A percentile compares a stretch with the other conserved stretches of the same genome.
Evolutionary conservation across 2,329 filamentous ascomycete genomes (phyloP).

Genomic region (Fonsecaea erecta): DNA sequence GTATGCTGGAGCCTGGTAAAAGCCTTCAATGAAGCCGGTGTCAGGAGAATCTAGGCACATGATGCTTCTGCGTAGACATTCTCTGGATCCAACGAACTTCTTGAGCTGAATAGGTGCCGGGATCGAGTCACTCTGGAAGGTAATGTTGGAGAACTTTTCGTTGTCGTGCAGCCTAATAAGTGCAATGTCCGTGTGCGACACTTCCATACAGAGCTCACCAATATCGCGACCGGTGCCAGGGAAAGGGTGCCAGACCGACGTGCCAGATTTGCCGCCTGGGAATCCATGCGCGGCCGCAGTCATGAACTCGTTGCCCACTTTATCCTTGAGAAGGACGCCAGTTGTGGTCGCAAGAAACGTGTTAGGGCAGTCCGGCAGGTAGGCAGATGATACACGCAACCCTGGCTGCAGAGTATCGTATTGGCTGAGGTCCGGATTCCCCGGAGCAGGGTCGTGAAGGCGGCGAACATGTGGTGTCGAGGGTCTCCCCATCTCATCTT

Average conservation of each 20-base stretch:
- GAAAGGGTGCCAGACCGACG: background rate
- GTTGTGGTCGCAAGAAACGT: background rate
- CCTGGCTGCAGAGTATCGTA: background rate
- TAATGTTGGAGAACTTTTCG: constrained; percentile 4
- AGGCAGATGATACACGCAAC: background rate
- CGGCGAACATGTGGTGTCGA: constrained; percentile 3
- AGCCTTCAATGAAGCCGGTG: background rate
- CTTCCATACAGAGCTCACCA: background rate
- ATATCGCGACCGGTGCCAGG: background rate
- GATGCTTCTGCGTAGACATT: background rate
- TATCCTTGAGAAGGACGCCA: constrained; percentile 3
- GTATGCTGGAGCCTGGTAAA: background rate
- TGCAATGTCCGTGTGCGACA: background rate
- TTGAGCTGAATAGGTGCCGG: background rate
- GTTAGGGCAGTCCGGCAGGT: background rate
- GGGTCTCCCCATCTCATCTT: constrained; percentile 5
- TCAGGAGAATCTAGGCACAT: background rate
- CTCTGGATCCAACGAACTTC: background rate
- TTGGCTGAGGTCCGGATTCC: background rate
- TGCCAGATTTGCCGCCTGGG: background rate
- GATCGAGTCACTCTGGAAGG: background rate
- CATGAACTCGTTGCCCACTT: constrained; percentile 3
- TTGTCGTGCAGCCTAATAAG: background rate
- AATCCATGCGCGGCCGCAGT: background rate
- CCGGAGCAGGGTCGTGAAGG: too few species aligned